These are phyloP conservation scores for Pichia eremophila DNA, from an alignment of 805 yeast genomes.

Conservation along the genomic window DNA sequence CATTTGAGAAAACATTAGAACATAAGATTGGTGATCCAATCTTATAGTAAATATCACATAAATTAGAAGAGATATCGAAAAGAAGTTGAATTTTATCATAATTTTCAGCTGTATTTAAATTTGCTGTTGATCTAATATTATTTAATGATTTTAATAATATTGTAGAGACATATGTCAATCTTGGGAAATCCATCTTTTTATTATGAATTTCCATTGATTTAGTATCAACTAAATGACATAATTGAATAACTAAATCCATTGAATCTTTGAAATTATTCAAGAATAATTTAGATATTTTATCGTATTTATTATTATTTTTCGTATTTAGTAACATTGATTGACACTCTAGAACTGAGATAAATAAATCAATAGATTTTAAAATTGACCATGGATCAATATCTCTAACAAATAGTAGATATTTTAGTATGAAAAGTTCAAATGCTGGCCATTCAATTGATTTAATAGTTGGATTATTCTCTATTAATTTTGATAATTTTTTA, in stretches of 20 bases:
- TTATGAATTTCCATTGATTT: slow-evolving; percentile 30
- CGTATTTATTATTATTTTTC: slow-evolving; percentile 13
- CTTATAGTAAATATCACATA: slow-evolving; percentile 44
- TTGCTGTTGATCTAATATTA: slow-evolving; percentile 38
- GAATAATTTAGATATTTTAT: slow-evolving; percentile 23
- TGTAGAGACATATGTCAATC: slow-evolving; percentile 40
- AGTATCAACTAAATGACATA: slow-evolving; percentile 34
- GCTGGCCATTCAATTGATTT: slow-evolving; percentile 31
- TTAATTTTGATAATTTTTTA: slow-evolving; percentile 17
- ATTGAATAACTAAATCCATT: slow-evolving; percentile 32
- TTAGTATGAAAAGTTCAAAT: slow-evolving; percentile 33
- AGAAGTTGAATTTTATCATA: slow-evolving; percentile 36
- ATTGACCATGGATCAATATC: slow-evolving; percentile 50
- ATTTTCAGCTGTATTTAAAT: slow-evolving; percentile 25
- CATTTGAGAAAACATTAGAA: slow-evolving; percentile 51
- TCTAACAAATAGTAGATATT: slow-evolving; percentile 35
- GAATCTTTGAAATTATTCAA: slow-evolving; percentile 30
- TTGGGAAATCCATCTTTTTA: slow-evolving; percentile 27
- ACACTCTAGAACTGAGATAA: slow-evolving; percentile 37
- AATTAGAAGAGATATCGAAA: slow-evolving; percentile 36
- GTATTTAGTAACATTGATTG: slow-evolving; percentile 42
- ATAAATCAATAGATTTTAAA: slow-evolving; percentile 45
- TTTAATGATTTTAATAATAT: slow-evolving; percentile 40
- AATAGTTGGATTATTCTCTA: slow-evolving; percentile 21
- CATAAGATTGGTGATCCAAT: slow-evolving; percentile 50